Conservation (phyloP, 2,329 filamentous ascomycete genomes). For the Mycosphaerelloides madeirae region DNA sequence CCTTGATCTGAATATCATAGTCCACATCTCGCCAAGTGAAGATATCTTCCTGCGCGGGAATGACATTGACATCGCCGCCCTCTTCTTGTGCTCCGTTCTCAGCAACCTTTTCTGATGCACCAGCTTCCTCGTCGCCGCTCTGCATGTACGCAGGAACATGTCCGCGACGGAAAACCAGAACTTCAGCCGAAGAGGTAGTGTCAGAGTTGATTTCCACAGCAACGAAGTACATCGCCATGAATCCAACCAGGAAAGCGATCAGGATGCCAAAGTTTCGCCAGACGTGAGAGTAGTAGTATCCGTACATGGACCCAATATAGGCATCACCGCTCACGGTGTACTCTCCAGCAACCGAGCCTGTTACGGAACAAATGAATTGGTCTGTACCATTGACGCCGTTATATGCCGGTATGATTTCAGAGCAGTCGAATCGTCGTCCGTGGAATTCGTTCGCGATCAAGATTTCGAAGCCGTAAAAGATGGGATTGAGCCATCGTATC, state of each 20-base stretch:
- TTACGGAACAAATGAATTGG: constrained; percentile 35
- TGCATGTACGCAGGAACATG: constrained; percentile 40
- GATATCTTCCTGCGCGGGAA: constrained; percentile 39
- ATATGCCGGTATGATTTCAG: constrained; percentile 37
- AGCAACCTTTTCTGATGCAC: constrained; percentile 26
- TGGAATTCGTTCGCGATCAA: constrained; percentile 53
- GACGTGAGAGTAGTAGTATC: constrained; percentile 39
- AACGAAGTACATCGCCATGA: constrained; percentile 59
- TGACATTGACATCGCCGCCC: constrained; percentile 34
- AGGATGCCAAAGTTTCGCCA: constrained; percentile 64
- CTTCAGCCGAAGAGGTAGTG: constrained; percentile 60
- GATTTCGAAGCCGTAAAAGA: constrained; percentile 62
- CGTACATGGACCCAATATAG: constrained; percentile 32
- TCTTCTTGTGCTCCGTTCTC: constrained; percentile 22
- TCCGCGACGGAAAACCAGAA: constrained; percentile 57
- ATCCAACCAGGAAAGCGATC: constrained; percentile 58
- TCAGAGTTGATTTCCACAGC: constrained; percentile 62
- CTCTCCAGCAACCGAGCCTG: constrained; percentile 38
- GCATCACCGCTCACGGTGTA: constrained; percentile 37
- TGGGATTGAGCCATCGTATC: constrained; percentile 47
- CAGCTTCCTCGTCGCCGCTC: constrained; percentile 34
- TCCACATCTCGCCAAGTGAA: constrained; percentile 53
- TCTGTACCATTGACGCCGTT: constrained; percentile 26
- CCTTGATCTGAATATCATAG: constrained; percentile 52
- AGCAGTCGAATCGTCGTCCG: constrained; percentile 31